Evolutionary conservation across 2,329 filamentous ascomycete genomes (phyloP).

Genomic region (Phyllosticta capitalensis): DNA sequence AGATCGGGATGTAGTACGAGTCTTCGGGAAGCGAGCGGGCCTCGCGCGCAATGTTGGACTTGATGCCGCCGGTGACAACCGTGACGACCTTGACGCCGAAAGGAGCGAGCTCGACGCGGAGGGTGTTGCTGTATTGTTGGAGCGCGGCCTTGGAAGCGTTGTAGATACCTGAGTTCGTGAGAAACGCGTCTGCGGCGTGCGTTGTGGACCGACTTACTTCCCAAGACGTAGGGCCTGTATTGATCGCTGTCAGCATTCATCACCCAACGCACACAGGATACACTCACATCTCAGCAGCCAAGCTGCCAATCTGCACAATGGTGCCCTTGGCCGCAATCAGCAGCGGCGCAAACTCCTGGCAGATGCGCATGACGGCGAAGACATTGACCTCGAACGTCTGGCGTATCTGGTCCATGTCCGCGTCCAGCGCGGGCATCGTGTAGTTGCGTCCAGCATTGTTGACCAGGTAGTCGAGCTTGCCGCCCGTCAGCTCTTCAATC

Average conservation of each 20-base stretch:
- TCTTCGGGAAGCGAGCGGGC: constrained; percentile 38
- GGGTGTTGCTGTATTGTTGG: constrained; percentile 10
- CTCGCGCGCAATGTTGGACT: constrained; percentile 47
- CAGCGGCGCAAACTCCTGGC: constrained; percentile 46
- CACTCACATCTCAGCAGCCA: constrained; percentile 33
- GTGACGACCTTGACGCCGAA: constrained; percentile 39
- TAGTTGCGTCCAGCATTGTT: constrained; percentile 52
- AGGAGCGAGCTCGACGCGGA: constrained; percentile 47
- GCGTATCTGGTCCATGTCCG: constrained; percentile 39
- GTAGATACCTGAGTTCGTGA: constrained; percentile 20
- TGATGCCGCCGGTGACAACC: constrained; percentile 50
- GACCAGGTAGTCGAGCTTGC: constrained; percentile 46
- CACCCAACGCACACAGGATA: no score
- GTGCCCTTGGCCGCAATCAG: constrained; percentile 38
- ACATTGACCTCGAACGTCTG: constrained; percentile 46
- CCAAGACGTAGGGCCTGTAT: constrained; percentile 28
- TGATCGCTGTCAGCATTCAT: background rate
- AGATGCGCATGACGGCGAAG: constrained; percentile 49
- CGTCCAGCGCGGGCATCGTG: constrained; percentile 48
- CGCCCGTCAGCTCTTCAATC: constrained; percentile 37
- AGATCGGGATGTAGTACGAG: constrained; percentile 44
- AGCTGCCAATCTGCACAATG: constrained; percentile 37
- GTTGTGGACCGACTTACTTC: constrained; percentile 35
- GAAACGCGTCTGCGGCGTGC: background rate
- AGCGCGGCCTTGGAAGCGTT: constrained; percentile 19